Evolutionary conservation across 2,329 filamentous ascomycete genomes (phyloP).

Genomic region (Botryotinia globosa): DNA sequence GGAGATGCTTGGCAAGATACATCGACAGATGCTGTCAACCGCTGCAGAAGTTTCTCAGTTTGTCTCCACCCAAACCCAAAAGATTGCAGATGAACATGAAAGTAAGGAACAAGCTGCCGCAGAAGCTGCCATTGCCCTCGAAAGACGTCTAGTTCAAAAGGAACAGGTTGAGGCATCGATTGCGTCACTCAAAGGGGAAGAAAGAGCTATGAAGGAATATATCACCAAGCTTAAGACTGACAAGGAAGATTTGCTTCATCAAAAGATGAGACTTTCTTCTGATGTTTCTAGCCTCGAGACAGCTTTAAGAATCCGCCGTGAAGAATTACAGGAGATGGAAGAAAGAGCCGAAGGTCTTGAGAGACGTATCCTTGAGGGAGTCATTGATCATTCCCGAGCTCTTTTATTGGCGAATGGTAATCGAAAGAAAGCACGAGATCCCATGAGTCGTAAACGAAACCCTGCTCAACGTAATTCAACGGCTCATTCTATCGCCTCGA

Average conservation of each 20-base stretch:
- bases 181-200: conserved; percentile 53
- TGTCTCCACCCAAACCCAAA: conserved; percentile 70
- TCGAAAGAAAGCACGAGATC: conserved; percentile 40
- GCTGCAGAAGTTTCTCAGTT: conserved; percentile 83
- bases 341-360: conserved; percentile 83
- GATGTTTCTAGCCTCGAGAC: conserved; percentile 91
- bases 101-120: conserved; percentile 75
- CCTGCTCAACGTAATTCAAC: conserved; percentile 45
- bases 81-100: conserved; percentile 74
- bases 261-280: conserved; percentile 76
- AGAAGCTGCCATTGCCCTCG: conserved; percentile 76
- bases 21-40: conserved; percentile 80
- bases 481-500: conserved; percentile 40
- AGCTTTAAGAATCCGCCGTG: conserved; percentile 80
- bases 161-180: conserved; percentile 57
- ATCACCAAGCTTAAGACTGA: conserved; percentile 52
- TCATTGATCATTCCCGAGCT: conserved; percentile 92
- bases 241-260: conserved; percentile 70
- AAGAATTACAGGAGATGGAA: conserved; percentile 91
- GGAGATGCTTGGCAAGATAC: conserved; percentile 82
- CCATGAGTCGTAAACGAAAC: conserved; percentile 52
- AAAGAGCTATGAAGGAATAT: conserved; percentile 58
- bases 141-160: conserved; percentile 67
- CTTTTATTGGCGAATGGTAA: conserved; percentile 71
- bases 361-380: conserved; percentile 87